These are phyloP conservation scores for Xylaria scruposa DNA, from an alignment of 495 filamentous ascomycete genomes.

Conservation along the genomic window DNA sequence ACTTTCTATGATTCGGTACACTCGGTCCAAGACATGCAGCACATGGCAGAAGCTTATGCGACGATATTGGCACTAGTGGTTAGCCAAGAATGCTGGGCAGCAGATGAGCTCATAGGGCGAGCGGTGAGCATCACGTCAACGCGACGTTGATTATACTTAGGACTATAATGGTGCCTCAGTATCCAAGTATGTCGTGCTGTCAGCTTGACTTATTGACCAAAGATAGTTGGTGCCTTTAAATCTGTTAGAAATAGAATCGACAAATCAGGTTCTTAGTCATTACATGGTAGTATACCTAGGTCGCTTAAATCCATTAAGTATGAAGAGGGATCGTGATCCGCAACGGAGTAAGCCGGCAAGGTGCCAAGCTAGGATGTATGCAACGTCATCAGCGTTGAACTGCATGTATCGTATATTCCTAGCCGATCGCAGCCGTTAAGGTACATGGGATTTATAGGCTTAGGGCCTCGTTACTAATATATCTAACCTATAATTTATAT, in stretches of 20 bases:
- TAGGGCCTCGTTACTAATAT: too few species aligned
- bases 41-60: constrained; percentile 12
- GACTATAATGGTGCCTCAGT: neutral
- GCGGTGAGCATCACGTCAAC: neutral
- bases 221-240: neutral
- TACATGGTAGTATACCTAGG: neutral
- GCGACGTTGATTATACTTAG: neutral
- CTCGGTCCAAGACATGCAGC: constrained; percentile 1
- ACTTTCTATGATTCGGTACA: constrained; percentile 9
- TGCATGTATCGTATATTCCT: too few species aligned
- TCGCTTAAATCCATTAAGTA: neutral
- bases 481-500: too few species aligned
- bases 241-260: neutral
- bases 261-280: neutral
- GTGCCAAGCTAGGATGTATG: neutral
- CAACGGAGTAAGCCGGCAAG: too few species aligned
- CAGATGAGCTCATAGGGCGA: neutral
- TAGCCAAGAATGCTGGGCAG: neutral
- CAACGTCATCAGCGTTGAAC: too few species aligned
- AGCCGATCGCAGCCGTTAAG: too few species aligned
- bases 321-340: too few species aligned
- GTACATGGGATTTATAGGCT: too few species aligned
- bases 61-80: constrained; percentile 3
- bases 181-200: neutral
- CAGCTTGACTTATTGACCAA: neutral